Conservation (phyloP, 768 basidiomycete species). For the Panellus pusillus region DNA sequence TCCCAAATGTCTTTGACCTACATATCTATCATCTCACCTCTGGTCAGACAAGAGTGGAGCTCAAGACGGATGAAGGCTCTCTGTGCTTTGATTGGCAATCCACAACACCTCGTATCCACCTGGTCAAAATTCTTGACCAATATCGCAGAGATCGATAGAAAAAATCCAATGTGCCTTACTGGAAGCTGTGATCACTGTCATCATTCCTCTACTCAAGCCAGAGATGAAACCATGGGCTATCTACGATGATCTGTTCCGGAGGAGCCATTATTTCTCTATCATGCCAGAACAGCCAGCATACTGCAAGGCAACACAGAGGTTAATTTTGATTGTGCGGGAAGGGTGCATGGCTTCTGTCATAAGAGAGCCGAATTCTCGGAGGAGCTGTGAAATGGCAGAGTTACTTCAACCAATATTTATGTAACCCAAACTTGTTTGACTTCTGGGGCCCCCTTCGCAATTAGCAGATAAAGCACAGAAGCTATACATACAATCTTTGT, state of each 20-base stretch:
- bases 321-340: background rate
- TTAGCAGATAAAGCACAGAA: too few species aligned
- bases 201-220: constrained; percentile 3
- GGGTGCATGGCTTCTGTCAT: background rate
- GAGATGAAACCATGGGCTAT: constrained; percentile 1
- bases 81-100: background rate
- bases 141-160: background rate
- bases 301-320: constrained; percentile 2
- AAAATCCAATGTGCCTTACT: background rate
- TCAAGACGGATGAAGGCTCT: background rate
- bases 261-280: constrained; percentile 8
- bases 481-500: too few species aligned
- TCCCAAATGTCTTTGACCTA: background rate
- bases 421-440: too few species aligned
- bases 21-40: background rate
- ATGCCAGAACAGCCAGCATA: constrained; percentile 1
- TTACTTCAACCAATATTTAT: too few species aligned
- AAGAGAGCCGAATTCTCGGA: background rate
- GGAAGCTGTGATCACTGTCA: constrained; percentile 6
- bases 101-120: background rate
- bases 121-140: constrained; percentile 1
- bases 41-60: background rate
- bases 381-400: too few species aligned
- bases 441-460: too few species aligned
- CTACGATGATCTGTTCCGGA: constrained; percentile 8